A percentile compares a stretch with the other conserved stretches of the same genome.
phyloP scores from a whole-genome alignment of 2,329 filamentous ascomycete species.

The Xylaria sp. region DNA sequence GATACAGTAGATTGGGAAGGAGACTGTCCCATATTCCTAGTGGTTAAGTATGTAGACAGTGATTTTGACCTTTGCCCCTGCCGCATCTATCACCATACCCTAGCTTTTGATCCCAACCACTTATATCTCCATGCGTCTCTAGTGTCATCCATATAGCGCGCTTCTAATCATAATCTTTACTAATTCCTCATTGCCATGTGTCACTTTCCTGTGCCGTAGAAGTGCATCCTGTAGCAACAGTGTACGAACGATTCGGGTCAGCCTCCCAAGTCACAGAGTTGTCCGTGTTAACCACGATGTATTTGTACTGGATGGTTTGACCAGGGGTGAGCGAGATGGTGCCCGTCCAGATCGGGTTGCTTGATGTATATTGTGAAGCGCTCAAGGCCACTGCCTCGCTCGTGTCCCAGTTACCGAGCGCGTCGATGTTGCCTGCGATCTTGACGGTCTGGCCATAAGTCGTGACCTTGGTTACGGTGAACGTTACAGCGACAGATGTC shows the following conservation, averaged over 20 bases:
- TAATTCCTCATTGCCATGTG: constrained; percentile 50
- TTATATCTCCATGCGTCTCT: not conserved
- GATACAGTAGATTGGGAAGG: not conserved
- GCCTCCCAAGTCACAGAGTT: constrained; percentile 72
- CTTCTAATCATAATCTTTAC: not conserved
- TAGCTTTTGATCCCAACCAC: not conserved
- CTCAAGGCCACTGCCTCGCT: constrained; percentile 65
- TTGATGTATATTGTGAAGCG: constrained; percentile 67
- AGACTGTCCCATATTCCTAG: not conserved
- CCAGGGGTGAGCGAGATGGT: constrained; percentile 67
- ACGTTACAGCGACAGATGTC: constrained; percentile 68
- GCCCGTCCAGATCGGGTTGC: constrained; percentile 70
- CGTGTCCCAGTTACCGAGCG: constrained; percentile 73
- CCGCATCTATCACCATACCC: not conserved
- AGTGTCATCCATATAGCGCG: not conserved
- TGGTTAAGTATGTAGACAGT: not conserved
- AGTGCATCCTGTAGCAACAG: constrained; percentile 50
- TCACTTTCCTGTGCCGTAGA: constrained; percentile 47
- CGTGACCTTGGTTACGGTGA: constrained; percentile 69
- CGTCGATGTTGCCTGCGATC: constrained; percentile 67
- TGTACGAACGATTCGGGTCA: constrained; percentile 63
- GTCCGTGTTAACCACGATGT: constrained; percentile 67
- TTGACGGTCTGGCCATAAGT: constrained; percentile 72
- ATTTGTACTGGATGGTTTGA: constrained; percentile 73
- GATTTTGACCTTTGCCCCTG: not conserved